A percentile compares a stretch with the other conserved stretches of the same genome.
Conservation (phyloP, 208 protist genomes). For the Crithidia fasciculata region DNA sequence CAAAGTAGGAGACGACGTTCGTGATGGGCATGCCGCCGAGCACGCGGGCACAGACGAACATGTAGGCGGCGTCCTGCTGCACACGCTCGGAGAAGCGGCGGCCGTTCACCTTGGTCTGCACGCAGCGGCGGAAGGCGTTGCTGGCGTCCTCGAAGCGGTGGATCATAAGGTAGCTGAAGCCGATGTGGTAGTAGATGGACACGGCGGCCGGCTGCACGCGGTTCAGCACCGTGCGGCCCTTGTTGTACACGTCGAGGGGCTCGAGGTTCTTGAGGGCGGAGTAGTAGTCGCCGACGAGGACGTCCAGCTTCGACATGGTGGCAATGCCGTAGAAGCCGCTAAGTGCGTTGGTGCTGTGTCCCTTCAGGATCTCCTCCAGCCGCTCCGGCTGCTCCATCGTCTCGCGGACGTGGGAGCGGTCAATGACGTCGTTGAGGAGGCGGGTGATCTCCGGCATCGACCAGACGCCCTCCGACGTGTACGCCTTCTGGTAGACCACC, state of each 20-base stretch:
- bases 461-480: conserved; percentile 68
- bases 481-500: conserved; percentile 87
- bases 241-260: conserved; percentile 76
- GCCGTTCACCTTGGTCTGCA: conserved; percentile 66
- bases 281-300: conserved; percentile 89
- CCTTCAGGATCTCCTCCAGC: conserved; percentile 47
- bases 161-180: conserved; percentile 93
- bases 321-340: conserved; percentile 88
- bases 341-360: conserved; percentile 46
- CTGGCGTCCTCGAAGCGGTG: conserved; percentile 89
- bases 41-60: conserved; percentile 84
- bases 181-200: conserved; percentile 86
- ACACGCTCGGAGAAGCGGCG: conserved; percentile 87
- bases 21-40: conserved; percentile 80
- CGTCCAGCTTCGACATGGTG: conserved; percentile 80
- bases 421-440: conserved; percentile 67
- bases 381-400: conserved; percentile 52
- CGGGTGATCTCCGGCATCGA: conserved; percentile 63
- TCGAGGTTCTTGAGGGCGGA: conserved; percentile 72
- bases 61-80: conserved; percentile 80
- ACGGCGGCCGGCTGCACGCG: conserved; percentile 75
- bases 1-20: conserved; percentile 72
- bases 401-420: conserved; percentile 57
- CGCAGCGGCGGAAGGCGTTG: conserved; percentile 78
- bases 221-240: conserved; percentile 63